phyloP scores from a whole-genome alignment of 1,139 yeast species.

The Geotrichum citri-aurantii region DNA sequence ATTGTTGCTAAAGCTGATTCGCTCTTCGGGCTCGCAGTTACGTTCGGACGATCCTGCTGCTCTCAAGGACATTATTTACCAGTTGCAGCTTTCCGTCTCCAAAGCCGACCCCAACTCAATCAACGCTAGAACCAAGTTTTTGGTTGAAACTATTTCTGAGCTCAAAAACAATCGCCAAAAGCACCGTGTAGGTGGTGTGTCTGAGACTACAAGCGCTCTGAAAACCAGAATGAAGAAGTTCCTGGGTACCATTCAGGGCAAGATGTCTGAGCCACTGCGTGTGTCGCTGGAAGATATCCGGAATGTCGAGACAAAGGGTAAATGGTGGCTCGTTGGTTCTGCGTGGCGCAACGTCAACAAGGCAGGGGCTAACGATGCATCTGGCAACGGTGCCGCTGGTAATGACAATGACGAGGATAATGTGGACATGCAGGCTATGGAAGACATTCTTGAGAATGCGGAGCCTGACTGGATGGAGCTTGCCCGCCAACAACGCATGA shows the following conservation, averaged over 20 bases:
- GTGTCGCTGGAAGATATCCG: conserved; percentile 80
- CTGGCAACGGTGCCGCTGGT: not conserved
- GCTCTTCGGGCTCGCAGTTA: conserved; percentile 76
- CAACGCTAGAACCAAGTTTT: conserved; percentile 68
- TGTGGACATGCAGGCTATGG: conserved; percentile 36
- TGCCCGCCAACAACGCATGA: conserved; percentile 85
- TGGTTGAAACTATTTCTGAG: conserved; percentile 78
- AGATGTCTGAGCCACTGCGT: conserved; percentile 67
- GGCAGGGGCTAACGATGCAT: conserved; percentile 24
- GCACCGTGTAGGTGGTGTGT: conserved; percentile 35
- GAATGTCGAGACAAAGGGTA: conserved; percentile 70
- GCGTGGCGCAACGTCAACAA: conserved; percentile 66
- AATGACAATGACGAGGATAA: conserved; percentile 18
- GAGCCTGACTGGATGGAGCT: conserved; percentile 87
- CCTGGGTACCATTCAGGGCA: conserved; percentile 43
- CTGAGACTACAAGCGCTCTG: conserved; percentile 42
- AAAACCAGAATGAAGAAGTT: conserved; percentile 64
- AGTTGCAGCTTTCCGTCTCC: conserved; percentile 47
- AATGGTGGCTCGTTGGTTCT: conserved; percentile 99
- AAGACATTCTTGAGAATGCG: conserved; percentile 57
- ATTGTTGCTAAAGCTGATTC: conserved; percentile 60
- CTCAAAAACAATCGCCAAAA: conserved; percentile 80
- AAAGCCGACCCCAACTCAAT: conserved; percentile 38
- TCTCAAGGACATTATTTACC: conserved; percentile 67
- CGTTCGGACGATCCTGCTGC: conserved; percentile 87